A percentile compares a stretch with the other conserved stretches of the same genome.
phyloP scores from a whole-genome alignment of 139 green algal genomes.

The Chlorella sorokiniana region DNA sequence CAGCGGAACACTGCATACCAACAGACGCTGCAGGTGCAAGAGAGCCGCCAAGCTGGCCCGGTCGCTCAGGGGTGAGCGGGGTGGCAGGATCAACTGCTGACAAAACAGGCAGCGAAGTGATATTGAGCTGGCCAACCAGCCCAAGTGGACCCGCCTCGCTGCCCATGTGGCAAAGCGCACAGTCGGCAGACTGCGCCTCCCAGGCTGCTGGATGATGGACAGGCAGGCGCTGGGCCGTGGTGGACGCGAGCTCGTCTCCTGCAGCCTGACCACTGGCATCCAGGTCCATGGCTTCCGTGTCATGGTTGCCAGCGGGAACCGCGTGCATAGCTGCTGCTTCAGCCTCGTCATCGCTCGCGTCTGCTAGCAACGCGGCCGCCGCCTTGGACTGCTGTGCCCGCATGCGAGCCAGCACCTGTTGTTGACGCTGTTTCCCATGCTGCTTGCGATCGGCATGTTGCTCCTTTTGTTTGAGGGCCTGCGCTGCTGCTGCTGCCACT shows the following conservation, averaged over 20 bases:
- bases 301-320: not conserved
- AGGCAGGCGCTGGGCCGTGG: constrained; percentile 4
- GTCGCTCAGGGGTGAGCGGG: not conserved
- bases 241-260: not conserved
- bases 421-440: constrained; percentile 2
- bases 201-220: constrained; percentile 7
- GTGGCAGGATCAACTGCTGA: not conserved
- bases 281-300: not conserved
- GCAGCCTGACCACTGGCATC: not conserved
- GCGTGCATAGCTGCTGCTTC: not conserved
- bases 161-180: constrained; percentile 32
- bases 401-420: constrained; percentile 18
- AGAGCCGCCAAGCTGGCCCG: not conserved
- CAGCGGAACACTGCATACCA: not conserved
- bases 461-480: not conserved
- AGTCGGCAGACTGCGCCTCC: constrained; percentile 6
- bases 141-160: constrained; percentile 29
- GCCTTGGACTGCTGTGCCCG: constrained; percentile 22
- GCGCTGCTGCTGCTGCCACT: not conserved
- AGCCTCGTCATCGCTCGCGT: not conserved
- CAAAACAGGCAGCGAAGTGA: constrained; percentile 19
- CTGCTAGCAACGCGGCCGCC: not conserved
- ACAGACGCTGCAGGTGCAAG: not conserved
- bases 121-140: constrained; percentile 23
- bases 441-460: not conserved